Evolutionary conservation across 1,284 basidiomycete genomes (phyloP).

Genomic region (Singerocomus inundabilis): DNA sequence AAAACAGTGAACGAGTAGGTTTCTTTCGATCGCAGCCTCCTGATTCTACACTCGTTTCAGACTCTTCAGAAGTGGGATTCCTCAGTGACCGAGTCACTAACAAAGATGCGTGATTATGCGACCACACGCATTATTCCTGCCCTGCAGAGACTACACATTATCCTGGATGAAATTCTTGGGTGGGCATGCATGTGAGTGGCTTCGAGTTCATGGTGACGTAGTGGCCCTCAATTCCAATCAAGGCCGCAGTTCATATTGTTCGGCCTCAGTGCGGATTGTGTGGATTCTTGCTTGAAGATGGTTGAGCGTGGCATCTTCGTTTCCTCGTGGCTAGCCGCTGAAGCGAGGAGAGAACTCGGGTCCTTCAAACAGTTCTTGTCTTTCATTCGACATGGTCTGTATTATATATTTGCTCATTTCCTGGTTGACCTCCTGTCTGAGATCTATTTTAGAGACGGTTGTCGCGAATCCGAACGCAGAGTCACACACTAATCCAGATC

Average conservation of each 20-base stretch:
- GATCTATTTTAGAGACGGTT: conserved; percentile 35
- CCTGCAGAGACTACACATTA: conserved; percentile 68
- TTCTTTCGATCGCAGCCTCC: conserved; percentile 15
- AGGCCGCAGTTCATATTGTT: conserved; percentile 55
- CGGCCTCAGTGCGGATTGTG: conserved; percentile 48
- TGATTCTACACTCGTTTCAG: conserved; percentile 39
- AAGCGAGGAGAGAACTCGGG: conserved; percentile 61
- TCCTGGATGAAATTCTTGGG: conserved; percentile 72
- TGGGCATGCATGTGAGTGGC: conserved; percentile 69
- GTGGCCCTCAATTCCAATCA: conserved; percentile 17
- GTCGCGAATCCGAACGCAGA: conserved; percentile 46
- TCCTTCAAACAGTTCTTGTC: conserved; percentile 74
- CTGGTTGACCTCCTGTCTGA: conserved; percentile 15
- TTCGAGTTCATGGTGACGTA: conserved; percentile 8
- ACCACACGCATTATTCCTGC: conserved; percentile 70
- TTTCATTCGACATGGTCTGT: conserved; percentile 73
- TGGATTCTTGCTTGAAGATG: conserved; percentile 52
- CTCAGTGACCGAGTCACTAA: conserved; percentile 64
- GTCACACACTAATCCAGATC: conserved; percentile 48
- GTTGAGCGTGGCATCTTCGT: conserved; percentile 57
- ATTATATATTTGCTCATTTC: conserved; percentile 17
- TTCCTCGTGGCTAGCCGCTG: conserved; percentile 64
- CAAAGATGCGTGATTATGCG: conserved; percentile 68
- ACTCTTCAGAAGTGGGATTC: conserved; percentile 78
- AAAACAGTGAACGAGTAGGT: conserved; percentile 75